A percentile compares a stretch with the other conserved stretches of the same genome.
Conservation (phyloP, 129 eudicot genomes). For the Deinandra increscens region DNA sequence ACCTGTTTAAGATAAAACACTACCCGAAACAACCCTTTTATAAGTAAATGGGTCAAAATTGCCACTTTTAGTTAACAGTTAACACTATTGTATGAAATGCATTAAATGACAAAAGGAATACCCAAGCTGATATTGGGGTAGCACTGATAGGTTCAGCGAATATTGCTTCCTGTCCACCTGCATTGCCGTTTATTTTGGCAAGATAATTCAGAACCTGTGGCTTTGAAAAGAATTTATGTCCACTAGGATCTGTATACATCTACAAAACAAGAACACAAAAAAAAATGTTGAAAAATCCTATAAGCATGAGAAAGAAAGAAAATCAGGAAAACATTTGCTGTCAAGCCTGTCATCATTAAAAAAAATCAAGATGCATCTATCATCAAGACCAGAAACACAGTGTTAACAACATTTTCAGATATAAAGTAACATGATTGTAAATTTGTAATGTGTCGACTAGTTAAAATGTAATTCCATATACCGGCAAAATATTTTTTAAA, state of each 20-base stretch:
- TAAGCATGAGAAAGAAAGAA: neutral
- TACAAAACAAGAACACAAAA: conserved; percentile 23
- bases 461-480: conserved; percentile 5
- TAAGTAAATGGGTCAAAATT: neutral
- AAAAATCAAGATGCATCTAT: neutral
- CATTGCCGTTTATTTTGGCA: conserved; percentile 13
- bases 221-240: conserved; percentile 57
- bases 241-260: conserved; percentile 44
- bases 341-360: no score
- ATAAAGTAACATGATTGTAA: conserved; percentile 5
- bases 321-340: neutral
- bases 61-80: neutral
- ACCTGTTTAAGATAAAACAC: neutral
- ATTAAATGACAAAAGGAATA: conserved; percentile 21
- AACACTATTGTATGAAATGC: neutral
- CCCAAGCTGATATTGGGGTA: conserved; percentile 23
- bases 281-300: neutral
- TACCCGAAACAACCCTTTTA: neutral
- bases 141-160: conserved; percentile 16
- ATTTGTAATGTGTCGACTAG: neutral
- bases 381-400: neutral
- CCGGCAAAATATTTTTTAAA: neutral
- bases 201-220: conserved; percentile 41
- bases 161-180: conserved; percentile 29
- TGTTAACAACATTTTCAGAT: neutral